A percentile compares a stretch with the other conserved stretches of the same genome.
Conservation (phyloP, 108 stramenopile species). For the Skeletonema menzelii region DNA sequence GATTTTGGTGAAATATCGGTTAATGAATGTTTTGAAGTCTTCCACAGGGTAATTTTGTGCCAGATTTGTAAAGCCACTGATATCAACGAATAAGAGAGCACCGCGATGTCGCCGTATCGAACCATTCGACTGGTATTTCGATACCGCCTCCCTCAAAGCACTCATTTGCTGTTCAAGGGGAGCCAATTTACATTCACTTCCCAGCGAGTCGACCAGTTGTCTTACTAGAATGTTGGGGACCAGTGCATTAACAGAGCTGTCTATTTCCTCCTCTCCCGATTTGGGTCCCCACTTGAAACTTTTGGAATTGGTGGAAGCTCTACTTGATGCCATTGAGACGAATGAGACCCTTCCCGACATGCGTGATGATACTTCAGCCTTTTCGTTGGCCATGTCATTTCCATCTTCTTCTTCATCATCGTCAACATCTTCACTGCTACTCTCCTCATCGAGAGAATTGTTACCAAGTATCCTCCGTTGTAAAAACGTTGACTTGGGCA, state of each 20-base stretch:
- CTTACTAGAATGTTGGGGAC: conserved; percentile 16
- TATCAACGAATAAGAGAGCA: conserved; percentile 56
- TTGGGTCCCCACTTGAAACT: conserved; percentile 12
- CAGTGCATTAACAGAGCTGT: conserved; percentile 28
- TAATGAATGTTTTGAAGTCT: conserved; percentile 36
- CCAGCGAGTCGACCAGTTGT: conserved; percentile 21
- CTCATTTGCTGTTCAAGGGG: background rate
- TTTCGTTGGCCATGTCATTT: background rate
- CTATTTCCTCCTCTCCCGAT: background rate
- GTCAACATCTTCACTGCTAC: background rate
- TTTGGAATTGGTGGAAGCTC: background rate
- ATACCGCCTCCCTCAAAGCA: conserved; percentile 3
- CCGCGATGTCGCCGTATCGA: conserved; percentile 26
- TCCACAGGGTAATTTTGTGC: conserved; percentile 17
- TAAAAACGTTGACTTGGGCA: background rate
- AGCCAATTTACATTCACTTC: background rate
- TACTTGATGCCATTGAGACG: background rate
- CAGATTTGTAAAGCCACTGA: conserved; percentile 52
- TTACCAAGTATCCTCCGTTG: background rate
- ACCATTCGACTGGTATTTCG: conserved; percentile 16
- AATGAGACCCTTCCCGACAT: conserved; percentile 3
- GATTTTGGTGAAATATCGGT: conserved; percentile 47
- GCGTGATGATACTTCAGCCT: background rate
- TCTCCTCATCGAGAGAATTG: background rate
- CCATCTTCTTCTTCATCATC: background rate